Conservation (phyloP, 257 asterid genomes). For the Ilex aquifolium region DNA sequence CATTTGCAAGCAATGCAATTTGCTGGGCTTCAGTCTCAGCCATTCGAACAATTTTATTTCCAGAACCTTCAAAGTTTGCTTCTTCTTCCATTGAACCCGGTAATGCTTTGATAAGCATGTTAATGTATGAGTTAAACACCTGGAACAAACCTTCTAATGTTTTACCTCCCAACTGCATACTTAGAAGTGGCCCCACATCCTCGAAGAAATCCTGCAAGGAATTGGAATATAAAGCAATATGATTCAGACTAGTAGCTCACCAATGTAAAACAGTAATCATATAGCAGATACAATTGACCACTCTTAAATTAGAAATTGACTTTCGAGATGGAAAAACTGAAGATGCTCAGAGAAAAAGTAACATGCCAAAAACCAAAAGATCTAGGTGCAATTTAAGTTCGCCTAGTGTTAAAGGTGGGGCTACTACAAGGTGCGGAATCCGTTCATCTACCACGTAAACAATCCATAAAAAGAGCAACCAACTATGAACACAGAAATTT, state of each 20-base stretch:
- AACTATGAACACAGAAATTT: too few species aligned
- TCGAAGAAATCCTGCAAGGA: conserved; percentile 83
- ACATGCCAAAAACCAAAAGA: neutral
- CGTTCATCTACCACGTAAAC: too few species aligned
- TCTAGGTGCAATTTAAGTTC: too few species aligned
- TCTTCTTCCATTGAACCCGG: conserved; percentile 96
- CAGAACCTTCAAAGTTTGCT: conserved; percentile 63
- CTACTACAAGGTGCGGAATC: too few species aligned
- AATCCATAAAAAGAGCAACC: too few species aligned
- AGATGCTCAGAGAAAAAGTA: neutral
- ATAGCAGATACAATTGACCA: too few species aligned
- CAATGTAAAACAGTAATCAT: too few species aligned
- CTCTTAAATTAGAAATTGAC: too few species aligned
- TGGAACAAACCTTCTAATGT: conserved; percentile 90
- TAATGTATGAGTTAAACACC: conserved; percentile 78
- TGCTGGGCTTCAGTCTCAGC: conserved; percentile 98
- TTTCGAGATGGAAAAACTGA: neutral
- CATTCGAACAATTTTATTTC: conserved; percentile 80
- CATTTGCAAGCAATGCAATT: conserved; percentile 97
- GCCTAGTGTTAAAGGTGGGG: too few species aligned
- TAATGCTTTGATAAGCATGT: conserved; percentile 87
- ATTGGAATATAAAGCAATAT: conserved; percentile 2
- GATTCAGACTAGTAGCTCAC: conserved; percentile 10
- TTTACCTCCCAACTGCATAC: conserved; percentile 90
- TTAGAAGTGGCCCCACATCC: conserved; percentile 91